These are phyloP conservation scores for Blastocystis sp. DNA, from an alignment of 352 stramenopile species.

Conservation along the genomic window DNA sequence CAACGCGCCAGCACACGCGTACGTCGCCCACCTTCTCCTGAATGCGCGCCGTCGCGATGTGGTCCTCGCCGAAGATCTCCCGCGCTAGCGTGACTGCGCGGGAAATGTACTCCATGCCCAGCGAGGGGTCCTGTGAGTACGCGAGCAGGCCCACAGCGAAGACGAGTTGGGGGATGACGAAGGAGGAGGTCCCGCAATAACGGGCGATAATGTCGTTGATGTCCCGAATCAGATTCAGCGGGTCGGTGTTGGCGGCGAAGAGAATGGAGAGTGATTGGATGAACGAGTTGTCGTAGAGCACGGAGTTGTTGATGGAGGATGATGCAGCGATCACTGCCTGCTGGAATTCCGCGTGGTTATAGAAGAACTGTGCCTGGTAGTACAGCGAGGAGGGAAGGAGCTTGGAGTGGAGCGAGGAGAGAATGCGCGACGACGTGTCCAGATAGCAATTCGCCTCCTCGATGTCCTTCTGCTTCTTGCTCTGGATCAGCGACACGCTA, in stretches of 20 bases:
- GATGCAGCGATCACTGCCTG: not conserved
- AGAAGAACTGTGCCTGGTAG: not conserved
- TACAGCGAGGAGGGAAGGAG: slow-evolving; percentile 7
- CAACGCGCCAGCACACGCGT: not conserved
- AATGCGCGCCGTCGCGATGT: slow-evolving; percentile 16
- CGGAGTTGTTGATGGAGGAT: not conserved
- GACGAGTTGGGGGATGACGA: slow-evolving; percentile 19
- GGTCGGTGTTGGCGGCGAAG: slow-evolving; percentile 32
- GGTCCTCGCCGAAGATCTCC: slow-evolving; percentile 14
- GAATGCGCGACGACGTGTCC: not conserved
- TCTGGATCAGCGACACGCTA: not conserved
- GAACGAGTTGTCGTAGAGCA: slow-evolving; percentile 17
- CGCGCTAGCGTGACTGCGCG: slow-evolving; percentile 16
- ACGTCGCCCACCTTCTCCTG: slow-evolving; percentile 40
- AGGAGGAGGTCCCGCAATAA: slow-evolving; percentile 1
- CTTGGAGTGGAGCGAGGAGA: not conserved
- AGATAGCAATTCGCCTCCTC: not conserved
- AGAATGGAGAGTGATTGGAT: not conserved
- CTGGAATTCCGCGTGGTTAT: not conserved
- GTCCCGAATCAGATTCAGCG: slow-evolving; percentile 32
- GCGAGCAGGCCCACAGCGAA: slow-evolving; percentile 58
- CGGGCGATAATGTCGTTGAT: slow-evolving; percentile 52
- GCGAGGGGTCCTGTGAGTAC: slow-evolving; percentile 26
- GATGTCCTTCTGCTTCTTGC: not conserved
- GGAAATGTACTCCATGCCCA: slow-evolving; percentile 63